A percentile compares a stretch with the other conserved stretches of the same genome.
Conservation (phyloP, 345 rosid species). For the Rhizophora apiculata region DNA sequence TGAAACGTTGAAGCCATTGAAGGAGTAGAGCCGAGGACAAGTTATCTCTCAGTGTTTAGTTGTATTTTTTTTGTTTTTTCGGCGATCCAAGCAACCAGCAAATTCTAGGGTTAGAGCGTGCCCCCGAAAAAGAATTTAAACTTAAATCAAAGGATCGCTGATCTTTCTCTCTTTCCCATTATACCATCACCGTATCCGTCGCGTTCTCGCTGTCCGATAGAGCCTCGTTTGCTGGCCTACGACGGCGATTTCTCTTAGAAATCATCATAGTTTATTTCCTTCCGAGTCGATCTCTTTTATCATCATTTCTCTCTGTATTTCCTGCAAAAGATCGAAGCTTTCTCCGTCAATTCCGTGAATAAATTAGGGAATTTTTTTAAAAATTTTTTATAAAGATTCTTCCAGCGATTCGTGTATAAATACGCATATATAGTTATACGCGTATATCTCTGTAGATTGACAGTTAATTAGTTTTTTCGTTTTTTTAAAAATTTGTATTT, state of each 20-base stretch:
- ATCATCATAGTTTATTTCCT: constrained; percentile 1
- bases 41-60: no score
- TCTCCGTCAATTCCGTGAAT: neutral
- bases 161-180: neutral
- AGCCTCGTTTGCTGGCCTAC: neutral
- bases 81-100: no score
- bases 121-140: no score
- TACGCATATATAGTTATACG: neutral
- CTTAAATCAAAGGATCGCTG: neutral
- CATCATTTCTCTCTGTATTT: neutral
- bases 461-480: neutral
- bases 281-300: neutral
- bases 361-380: neutral
- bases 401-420: neutral
- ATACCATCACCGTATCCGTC: neutral
- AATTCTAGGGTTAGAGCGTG: no score
- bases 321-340: neutral
- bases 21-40: no score
- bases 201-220: neutral
- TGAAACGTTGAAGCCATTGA: no score
- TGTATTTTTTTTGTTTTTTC: no score
- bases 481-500: neutral
- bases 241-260: constrained; percentile 15
- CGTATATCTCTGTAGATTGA: neutral
- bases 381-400: no score